These are phyloP conservation scores for Candolleomyces aberdarensis DNA, from an alignment of 768 basidiomycete species.

Conservation along the genomic window DNA sequence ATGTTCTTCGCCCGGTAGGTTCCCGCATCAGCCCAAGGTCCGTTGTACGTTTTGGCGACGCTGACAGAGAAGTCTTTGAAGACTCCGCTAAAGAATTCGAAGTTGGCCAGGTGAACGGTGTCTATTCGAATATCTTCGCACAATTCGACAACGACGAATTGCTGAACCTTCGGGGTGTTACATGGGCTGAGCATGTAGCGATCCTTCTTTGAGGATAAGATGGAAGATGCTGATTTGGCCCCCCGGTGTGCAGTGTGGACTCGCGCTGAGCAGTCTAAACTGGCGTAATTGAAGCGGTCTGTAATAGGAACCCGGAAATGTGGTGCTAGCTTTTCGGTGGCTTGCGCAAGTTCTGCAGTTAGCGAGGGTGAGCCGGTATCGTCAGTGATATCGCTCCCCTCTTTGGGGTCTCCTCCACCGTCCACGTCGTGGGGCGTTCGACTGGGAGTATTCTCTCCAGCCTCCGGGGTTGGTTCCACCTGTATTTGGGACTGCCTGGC, in stretches of 20 bases:
- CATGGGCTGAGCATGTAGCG: constrained; percentile 97
- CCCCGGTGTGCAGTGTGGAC: constrained; percentile 80
- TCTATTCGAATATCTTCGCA: constrained; percentile 98
- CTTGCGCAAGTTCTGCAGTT: constrained; percentile 18
- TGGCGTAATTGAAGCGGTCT: constrained; percentile 95
- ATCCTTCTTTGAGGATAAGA: constrained; percentile 88
- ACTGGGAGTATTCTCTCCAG: constrained; percentile 20
- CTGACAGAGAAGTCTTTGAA: constrained; percentile 90
- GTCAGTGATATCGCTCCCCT: constrained; percentile 8
- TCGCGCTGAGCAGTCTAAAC: constrained; percentile 88
- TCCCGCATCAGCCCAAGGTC: constrained; percentile 70
- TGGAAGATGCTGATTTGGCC: constrained; percentile 78
- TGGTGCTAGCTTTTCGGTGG: constrained; percentile 41
- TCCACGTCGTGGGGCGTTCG: constrained; percentile 4
- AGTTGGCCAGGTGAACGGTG: constrained; percentile 93
- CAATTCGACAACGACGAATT: constrained; percentile 91
- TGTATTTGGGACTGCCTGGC: constrained; percentile 53
- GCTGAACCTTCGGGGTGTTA: constrained; percentile 49
- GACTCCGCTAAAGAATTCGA: constrained; percentile 96
- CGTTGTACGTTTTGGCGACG: constrained; percentile 77
- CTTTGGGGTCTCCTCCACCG: constrained; percentile 10
- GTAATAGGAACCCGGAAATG: constrained; percentile 72
- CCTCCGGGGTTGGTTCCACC: constrained; percentile 25
- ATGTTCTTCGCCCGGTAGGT: constrained; percentile 85
- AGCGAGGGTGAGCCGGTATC: constrained; percentile 7